Percentiles rank a stretch among this genome's conserved stretches.
Conservation (phyloP, 345 rosid genomes). For the Rhizophora mangle region DNA sequence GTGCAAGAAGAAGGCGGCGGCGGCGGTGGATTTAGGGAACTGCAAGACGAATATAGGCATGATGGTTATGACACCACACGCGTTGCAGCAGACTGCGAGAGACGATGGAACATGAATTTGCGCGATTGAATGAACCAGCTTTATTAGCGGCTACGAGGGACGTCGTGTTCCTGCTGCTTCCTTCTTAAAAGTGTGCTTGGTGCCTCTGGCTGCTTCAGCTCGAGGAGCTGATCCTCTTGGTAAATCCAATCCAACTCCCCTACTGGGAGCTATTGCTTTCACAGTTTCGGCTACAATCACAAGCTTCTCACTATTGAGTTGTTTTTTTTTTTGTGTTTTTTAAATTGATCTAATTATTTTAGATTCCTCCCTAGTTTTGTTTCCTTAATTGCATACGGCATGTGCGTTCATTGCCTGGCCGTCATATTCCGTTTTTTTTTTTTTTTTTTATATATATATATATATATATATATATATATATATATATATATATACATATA, state of each 20-base stretch:
- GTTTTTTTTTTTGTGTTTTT: constrained; percentile 4
- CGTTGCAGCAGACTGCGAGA: constrained; percentile 32
- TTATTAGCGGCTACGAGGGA: constrained; percentile 30
- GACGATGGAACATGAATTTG: constrained; percentile 40
- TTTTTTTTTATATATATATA: no score
- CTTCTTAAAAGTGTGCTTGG: constrained; percentile 34
- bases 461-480: no score
- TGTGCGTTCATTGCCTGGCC: no score
- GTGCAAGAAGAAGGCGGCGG: constrained; percentile 29
- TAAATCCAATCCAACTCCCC: constrained; percentile 12
- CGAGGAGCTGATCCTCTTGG: constrained; percentile 17
- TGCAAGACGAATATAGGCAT: constrained; percentile 34
- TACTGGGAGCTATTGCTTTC: constrained; percentile 19
- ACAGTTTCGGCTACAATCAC: constrained; percentile 24
- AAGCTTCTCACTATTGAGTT: constrained; percentile 21
- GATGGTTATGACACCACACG: constrained; percentile 27
- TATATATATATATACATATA: no score
- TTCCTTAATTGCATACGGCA: no score
- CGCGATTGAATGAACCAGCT: constrained; percentile 31
- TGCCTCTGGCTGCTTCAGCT: constrained; percentile 40
- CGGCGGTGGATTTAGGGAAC: constrained; percentile 28
- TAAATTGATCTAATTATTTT: constrained; percentile 16
- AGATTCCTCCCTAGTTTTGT: no score
- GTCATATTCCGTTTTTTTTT: no score
- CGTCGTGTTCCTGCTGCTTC: constrained; percentile 30